Evolutionary conservation across 768 basidiomycete genomes (phyloP).

Genomic region (Neoboletus magnificus): DNA sequence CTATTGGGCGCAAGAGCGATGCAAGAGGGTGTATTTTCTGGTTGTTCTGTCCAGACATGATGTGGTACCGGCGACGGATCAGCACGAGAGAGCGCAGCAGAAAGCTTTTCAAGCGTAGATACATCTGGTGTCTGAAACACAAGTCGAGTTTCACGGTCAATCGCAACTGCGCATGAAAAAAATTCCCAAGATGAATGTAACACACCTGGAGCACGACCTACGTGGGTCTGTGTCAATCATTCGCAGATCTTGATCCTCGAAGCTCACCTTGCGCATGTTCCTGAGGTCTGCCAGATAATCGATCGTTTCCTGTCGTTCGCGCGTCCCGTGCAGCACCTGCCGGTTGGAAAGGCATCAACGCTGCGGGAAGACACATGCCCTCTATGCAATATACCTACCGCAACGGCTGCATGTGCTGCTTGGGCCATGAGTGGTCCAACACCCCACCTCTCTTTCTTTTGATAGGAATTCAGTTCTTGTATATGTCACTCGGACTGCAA

Average conservation of each 20-base stretch:
- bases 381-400: no score
- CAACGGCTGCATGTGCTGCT: slow-evolving; percentile 41
- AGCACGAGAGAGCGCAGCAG: slow-evolving; percentile 22
- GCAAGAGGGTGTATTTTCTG: slow-evolving; percentile 41
- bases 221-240: neutral
- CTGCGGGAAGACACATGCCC: neutral
- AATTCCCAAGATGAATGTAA: neutral
- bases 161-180: no score
- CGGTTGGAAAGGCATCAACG: neutral
- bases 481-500: neutral
- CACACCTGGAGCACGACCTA: slow-evolving; percentile 42
- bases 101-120: slow-evolving; percentile 32
- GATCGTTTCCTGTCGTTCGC: slow-evolving; percentile 36
- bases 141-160: no score
- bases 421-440: slow-evolving; percentile 45
- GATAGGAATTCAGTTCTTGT: neutral
- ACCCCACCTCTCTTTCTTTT: slow-evolving; percentile 42
- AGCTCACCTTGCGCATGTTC: slow-evolving; percentile 41
- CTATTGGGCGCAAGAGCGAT: slow-evolving; percentile 43
- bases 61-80: slow-evolving; percentile 32
- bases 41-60: slow-evolving; percentile 39
- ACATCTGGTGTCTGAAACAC: slow-evolving; percentile 32
- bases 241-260: neutral
- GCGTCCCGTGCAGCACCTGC: slow-evolving; percentile 41
- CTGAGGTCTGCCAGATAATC: slow-evolving; percentile 37